Conservation (phyloP, 2,329 filamentous ascomycete species). For the Cryphonectria carpinicola region DNA sequence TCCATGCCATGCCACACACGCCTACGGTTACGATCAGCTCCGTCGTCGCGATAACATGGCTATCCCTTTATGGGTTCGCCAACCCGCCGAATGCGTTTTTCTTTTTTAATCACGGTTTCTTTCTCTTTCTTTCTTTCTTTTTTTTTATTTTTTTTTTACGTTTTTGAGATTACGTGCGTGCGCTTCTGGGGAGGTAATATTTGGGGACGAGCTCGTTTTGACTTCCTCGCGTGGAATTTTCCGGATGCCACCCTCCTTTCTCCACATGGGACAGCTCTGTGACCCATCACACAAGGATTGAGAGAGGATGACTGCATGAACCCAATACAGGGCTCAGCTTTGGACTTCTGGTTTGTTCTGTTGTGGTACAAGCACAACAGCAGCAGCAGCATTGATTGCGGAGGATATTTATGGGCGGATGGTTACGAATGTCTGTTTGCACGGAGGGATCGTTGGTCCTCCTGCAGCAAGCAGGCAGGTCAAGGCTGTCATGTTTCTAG, state of each 20-base stretch:
- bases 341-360: neutral
- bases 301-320: neutral
- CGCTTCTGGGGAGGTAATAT: slow-evolving; percentile 44
- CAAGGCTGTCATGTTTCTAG: neutral
- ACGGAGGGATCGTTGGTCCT: neutral
- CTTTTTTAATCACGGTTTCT: slow-evolving; percentile 27
- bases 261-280: neutral
- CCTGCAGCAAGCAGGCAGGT: neutral
- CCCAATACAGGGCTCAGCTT: neutral
- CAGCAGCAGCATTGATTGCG: neutral
- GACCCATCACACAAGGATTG: neutral
- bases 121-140: too few species aligned
- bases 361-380: neutral
- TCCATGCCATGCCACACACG: slow-evolving; percentile 21
- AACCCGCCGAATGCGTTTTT: slow-evolving; percentile 4
- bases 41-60: slow-evolving; percentile 39
- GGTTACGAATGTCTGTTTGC: neutral
- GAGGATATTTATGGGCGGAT: neutral
- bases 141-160: slow-evolving; percentile 34
- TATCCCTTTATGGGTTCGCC: slow-evolving; percentile 31
- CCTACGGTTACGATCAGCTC: slow-evolving; percentile 29
- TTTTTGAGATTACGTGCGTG: slow-evolving; percentile 38
- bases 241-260: neutral
- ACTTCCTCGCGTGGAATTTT: neutral
- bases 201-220: slow-evolving; percentile 35